A percentile compares a stretch with the other conserved stretches of the same genome.
These are phyloP conservation scores for Porodaedalea pini DNA, from an alignment of 1,284 basidiomycete species.

Conservation along the genomic window DNA sequence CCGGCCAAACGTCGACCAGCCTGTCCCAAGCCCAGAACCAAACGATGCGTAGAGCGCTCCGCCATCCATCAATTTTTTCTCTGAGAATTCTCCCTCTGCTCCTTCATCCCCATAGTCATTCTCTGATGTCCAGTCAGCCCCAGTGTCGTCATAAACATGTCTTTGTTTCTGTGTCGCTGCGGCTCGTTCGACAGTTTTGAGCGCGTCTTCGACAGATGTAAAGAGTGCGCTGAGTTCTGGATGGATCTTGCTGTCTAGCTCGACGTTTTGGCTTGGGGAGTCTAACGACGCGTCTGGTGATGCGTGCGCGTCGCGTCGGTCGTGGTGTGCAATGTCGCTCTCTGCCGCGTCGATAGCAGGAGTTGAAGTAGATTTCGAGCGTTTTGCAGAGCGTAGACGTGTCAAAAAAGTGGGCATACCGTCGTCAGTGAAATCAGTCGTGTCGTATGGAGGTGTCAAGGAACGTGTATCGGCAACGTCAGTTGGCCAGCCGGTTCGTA, in stretches of 20 bases:
- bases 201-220: constrained; percentile 9
- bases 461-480: background rate
- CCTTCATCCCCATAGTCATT: constrained; percentile 1
- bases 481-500: too few species aligned
- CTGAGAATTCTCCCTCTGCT: background rate
- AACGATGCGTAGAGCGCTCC: background rate
- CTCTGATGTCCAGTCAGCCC: background rate
- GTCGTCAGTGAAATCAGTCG: constrained; percentile 8
- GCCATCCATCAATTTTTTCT: background rate
- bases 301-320: background rate
- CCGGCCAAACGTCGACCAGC: constrained; percentile 15
- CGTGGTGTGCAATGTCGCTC: background rate
- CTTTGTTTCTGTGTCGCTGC: background rate
- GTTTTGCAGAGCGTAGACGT: constrained; percentile 9
- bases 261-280: background rate
- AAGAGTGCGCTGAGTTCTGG: constrained; percentile 14
- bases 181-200: constrained; percentile 1
- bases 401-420: constrained; percentile 15
- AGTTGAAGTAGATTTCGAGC: background rate
- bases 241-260: constrained; percentile 9
- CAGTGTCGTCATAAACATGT: background rate
- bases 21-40: background rate
- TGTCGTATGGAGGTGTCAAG: background rate
- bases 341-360: background rate
- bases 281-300: constrained; percentile 3